These are phyloP conservation scores for Plasmodium fragile DNA, from an alignment of 169 alveolate species.

Conservation along the genomic window DNA sequence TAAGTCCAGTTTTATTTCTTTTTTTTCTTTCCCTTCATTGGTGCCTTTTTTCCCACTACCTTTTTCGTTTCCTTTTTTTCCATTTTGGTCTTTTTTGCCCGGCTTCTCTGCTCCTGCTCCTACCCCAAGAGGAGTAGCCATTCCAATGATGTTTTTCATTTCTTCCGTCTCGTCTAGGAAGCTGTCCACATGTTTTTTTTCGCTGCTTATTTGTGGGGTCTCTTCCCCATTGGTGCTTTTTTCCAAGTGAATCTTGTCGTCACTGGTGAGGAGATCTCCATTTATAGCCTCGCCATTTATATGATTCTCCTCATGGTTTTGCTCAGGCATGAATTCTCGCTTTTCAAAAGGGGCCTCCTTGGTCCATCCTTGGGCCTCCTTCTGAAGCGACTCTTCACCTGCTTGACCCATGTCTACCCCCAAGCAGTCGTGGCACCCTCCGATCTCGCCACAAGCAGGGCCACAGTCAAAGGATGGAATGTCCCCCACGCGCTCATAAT, in stretches of 20 bases:
- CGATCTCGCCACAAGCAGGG: not conserved
- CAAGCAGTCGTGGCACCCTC: not conserved
- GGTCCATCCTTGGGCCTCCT: not conserved
- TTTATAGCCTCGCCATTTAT: not conserved
- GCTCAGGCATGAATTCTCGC: not conserved
- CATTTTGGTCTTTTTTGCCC: not conserved
- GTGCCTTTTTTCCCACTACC: not conserved
- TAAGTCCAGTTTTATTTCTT: conserved; percentile 68
- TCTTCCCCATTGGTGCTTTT: not conserved
- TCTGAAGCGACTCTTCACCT: not conserved
- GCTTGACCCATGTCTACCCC: not conserved
- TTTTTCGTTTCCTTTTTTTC: not conserved
- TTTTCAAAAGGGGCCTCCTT: not conserved
- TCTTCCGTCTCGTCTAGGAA: conserved; percentile 20
- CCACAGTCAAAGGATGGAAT: not conserved
- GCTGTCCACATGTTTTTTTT: not conserved
- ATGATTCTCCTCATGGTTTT: not conserved
- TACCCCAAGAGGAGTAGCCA: conserved; percentile 21
- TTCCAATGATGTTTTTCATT: conserved; percentile 26
- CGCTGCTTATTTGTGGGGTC: not conserved
- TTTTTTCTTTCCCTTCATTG: conserved; percentile 12
- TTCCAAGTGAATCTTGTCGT: not conserved
- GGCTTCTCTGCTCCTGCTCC: not conserved
- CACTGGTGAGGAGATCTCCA: not conserved
- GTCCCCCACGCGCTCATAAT: conserved; percentile 26